Conservation (phyloP, 345 rosid species). For the Lepidium didymum region DNA sequence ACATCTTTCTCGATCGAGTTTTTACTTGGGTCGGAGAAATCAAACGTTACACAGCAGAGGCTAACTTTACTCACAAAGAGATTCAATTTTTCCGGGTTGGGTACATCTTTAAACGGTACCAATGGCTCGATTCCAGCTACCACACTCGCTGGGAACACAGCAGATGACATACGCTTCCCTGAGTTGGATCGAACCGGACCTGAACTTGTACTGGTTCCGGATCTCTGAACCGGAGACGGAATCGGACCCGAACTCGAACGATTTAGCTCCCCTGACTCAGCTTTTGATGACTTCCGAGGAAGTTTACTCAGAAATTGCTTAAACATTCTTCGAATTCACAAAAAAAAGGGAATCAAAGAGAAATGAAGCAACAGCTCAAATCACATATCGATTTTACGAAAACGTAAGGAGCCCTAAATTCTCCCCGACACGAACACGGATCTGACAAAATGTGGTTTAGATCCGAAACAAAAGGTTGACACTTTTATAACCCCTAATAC, state of each 20-base stretch:
- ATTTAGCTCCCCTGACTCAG: constrained; percentile 41
- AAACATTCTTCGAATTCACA: constrained; percentile 34
- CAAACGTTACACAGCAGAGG: constrained; percentile 81
- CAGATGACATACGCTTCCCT: constrained; percentile 59
- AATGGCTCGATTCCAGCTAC: constrained; percentile 81
- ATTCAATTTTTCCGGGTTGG: constrained; percentile 57
- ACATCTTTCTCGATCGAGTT: constrained; percentile 71
- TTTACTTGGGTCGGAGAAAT: constrained; percentile 66
- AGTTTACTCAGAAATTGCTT: constrained; percentile 69
- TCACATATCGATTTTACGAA: constrained; percentile 16
- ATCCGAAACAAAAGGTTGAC: not conserved
- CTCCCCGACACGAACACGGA: constrained; percentile 23
- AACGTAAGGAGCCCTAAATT: constrained; percentile 19
- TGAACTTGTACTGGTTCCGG: constrained; percentile 28
- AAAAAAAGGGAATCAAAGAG: constrained; percentile 3
- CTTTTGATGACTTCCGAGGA: constrained; percentile 54
- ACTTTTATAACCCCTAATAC: constrained; percentile 25
- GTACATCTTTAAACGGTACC: constrained; percentile 76
- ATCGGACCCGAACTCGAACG: constrained; percentile 34
- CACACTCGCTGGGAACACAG: constrained; percentile 68
- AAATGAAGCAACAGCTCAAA: not conserved
- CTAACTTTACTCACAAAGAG: constrained; percentile 85
- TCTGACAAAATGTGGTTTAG: constrained; percentile 24
- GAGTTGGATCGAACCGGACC: constrained; percentile 36
- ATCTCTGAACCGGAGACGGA: constrained; percentile 30